Evolutionary conservation across 108 stramenopile species (phyloP).

Genomic region (Epipyxis sp.): DNA sequence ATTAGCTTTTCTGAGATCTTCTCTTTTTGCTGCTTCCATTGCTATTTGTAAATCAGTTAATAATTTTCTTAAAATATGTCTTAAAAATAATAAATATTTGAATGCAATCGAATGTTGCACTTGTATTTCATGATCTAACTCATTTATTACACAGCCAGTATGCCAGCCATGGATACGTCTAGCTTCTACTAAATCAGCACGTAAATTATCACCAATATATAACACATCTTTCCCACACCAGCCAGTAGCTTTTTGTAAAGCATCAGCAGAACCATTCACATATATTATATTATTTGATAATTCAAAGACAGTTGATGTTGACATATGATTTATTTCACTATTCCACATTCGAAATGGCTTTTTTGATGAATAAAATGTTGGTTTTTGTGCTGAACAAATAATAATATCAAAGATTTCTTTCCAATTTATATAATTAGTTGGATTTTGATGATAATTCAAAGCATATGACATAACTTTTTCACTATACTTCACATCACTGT

Average conservation of each 20-base stretch:
- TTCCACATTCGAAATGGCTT: conserved; percentile 19
- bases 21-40: conserved; percentile 30
- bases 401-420: conserved; percentile 18
- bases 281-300: not conserved
- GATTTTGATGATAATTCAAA: not conserved
- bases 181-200: conserved; percentile 95
- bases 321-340: not conserved
- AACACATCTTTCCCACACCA: conserved; percentile 36
- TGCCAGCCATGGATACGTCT: conserved; percentile 61
- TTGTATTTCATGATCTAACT: conserved; percentile 51
- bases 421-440: not conserved
- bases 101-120: conserved; percentile 40
- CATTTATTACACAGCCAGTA: conserved; percentile 55
- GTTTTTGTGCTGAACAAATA: conserved; percentile 13
- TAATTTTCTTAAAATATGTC: not conserved
- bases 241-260: not conserved
- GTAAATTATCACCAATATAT: conserved; percentile 91
- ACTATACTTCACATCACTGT: not conserved
- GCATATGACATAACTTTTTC: conserved; percentile 14
- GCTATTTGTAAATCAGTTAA: conserved; percentile 18
- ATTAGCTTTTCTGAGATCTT: conserved; percentile 40
- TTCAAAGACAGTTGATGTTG: not conserved
- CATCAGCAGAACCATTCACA: not conserved
- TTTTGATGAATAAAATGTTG: not conserved
- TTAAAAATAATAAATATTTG: not conserved